Base-by-base conservation (phyloP, 176 grass and related monocot species). In the Pontederia paniculata region DNA sequence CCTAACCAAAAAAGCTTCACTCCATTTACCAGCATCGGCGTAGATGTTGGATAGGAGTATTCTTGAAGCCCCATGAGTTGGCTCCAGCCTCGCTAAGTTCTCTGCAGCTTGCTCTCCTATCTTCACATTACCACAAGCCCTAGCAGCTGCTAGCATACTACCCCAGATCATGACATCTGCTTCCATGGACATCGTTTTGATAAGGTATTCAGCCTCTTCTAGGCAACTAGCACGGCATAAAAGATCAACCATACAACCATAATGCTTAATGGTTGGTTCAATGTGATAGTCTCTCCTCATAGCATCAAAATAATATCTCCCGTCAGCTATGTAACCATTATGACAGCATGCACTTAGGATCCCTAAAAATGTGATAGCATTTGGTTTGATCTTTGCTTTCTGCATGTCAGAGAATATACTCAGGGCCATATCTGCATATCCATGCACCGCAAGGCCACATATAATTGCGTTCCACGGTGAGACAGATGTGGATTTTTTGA, bases 231-330 rank as follows among this genome's bases (percentile, higher is more conserved):
- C 88, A 55, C 84, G 80, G 52, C 80, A 71, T 50, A 94, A 78
- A 52, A 94, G 81, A 76, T 88, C 78, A 57, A 88, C 65, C 78
- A 95, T 88, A 69, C 89, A 95, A 50, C 89, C 89, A 31, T 95
- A 95, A 67, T 95, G 89, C 70, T 95, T 88, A 50, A 88, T 81
- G 42, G 80, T 84, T 8, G 78, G 89, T 17, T 75, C 67, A 44
- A 94, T 81, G 48, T 58, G 50, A 57, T 78, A 84, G 19, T 81
- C 54, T 48, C 52, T 58, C 9, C 31, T 80, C 88, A 88, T 88
- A 23, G 60, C 50, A 42, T 84, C 69, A 9, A 94, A 88, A 60
- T 88, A 71, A 14, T 15, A 68, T 41, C 64, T 79, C 37, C 88
- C 84, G 55, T 74, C 42, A 1, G 44, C 44, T 12, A 94, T 59